Evolutionary conservation across 257 asterid species (phyloP), one percentile per base, ranked within the genome.

Genomic region (Striga asiatica): DNA sequence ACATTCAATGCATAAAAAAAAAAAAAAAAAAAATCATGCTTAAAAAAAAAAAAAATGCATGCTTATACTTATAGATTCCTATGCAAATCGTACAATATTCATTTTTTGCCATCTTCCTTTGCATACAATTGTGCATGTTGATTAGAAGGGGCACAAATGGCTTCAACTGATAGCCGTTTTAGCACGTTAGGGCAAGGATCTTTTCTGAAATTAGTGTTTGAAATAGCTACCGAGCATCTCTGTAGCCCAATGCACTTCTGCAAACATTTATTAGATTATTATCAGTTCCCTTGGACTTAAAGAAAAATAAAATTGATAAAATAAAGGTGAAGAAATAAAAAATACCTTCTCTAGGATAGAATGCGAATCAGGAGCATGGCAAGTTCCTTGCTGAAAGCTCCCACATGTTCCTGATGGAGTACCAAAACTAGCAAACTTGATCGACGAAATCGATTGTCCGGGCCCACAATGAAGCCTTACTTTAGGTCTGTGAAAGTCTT

Each of bases 381-480:
- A 89, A 21, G 82, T 62, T 69, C 97, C 97, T 71, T 85, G 76
- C 70, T 73, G 75, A 76, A 89, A 85, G 70, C 75, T 81, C 67
- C 97, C 97, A 47, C 97, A 89, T 32, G 91, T 85, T 58, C 97
- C 97, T 2, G 59, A 35, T 27, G 96, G 93, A 47, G 94, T 89
- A 60, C 97, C 97, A 7, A 85, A 89, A 84, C 97, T 89, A 12
- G 97, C 97, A 67, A 89, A 89, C 72, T 85, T 81, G 73, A 89
- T 85, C 35, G 94, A 76, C 63, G 97, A 76, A 55, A 89, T 89
- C 23, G 80, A 67, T 64, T 78, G 80, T 8, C 89, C 84, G 8
- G 69, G 74, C 23, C 81, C 81, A 55, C 96, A 85, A 14, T 48
- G 82, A 54, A 89, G 95, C 67, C 61, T 94, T 31, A 78, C 78